These are phyloP conservation scores for Pseudocercospora musae DNA, from an alignment of 2,329 filamentous ascomycete species.

Conservation along the genomic window DNA sequence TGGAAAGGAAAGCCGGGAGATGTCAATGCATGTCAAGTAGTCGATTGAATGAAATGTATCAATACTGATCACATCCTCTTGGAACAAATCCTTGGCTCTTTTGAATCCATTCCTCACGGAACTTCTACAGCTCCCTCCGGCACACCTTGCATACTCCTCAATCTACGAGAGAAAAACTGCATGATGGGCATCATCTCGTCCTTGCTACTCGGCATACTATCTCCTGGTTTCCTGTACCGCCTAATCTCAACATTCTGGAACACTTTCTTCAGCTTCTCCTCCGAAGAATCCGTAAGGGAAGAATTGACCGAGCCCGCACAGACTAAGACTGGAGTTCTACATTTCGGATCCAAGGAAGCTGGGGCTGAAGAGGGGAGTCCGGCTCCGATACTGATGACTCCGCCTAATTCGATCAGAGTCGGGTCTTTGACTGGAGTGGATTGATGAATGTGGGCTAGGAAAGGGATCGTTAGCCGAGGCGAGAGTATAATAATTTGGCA, in stretches of 20 bases:
- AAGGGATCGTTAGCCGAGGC: background rate
- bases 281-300: constrained; percentile 57
- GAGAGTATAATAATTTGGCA: too few relatives aligned
- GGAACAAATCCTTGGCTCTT: constrained; percentile 31
- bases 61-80: background rate
- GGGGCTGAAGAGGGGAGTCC: constrained; percentile 51
- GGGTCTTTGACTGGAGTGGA: constrained; percentile 7
- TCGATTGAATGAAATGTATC: background rate
- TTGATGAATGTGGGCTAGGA: constrained; percentile 3
- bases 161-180: constrained; percentile 70
- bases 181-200: constrained; percentile 91
- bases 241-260: constrained; percentile 60
- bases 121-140: constrained; percentile 54
- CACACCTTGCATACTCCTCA: constrained; percentile 55
- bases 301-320: constrained; percentile 55
- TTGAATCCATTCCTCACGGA: constrained; percentile 8
- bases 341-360: constrained; percentile 47
- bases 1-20: background rate
- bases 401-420: constrained; percentile 47
- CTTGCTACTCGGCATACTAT: constrained; percentile 76
- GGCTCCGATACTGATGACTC: constrained; percentile 63
- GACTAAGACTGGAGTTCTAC: constrained; percentile 61
- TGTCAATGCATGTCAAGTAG: background rate
- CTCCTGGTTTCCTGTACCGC: constrained; percentile 66
- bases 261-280: constrained; percentile 58